Percentiles rank a stretch among this genome's conserved stretches.
phyloP scores from a whole-genome alignment of 176 grass and related monocot genomes.

The Pharus latifolius region DNA sequence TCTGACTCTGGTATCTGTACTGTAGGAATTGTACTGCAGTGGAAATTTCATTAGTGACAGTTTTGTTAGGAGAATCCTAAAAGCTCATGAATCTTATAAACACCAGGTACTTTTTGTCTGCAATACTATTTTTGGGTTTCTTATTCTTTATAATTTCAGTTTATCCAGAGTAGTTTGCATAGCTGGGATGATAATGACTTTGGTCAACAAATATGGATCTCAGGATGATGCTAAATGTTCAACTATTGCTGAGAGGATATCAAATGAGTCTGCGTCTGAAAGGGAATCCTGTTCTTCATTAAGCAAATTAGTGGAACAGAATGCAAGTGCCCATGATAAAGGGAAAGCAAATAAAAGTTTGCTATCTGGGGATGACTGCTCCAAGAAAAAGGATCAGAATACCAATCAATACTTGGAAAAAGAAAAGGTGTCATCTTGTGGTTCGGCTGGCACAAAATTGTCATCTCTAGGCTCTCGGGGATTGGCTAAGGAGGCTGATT shows the following conservation, averaged over 20 bases:
- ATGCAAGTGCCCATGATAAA: slow-evolving; percentile 22
- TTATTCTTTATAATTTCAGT: slow-evolving; percentile 3
- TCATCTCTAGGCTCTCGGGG: slow-evolving; percentile 34
- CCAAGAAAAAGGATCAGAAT: slow-evolving; percentile 37
- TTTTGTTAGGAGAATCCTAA: slow-evolving; percentile 77
- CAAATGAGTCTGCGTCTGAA: slow-evolving; percentile 31
- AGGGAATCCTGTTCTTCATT: slow-evolving; percentile 29
- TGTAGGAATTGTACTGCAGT: slow-evolving; percentile 31
- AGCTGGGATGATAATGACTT: background rate
- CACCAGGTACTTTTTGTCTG: slow-evolving; percentile 37
- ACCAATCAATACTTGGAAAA: slow-evolving; percentile 32
- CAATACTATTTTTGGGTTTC: background rate
- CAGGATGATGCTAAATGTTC: slow-evolving; percentile 26
- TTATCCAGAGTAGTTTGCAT: background rate
- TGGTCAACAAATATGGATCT: slow-evolving; percentile 1
- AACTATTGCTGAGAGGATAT: slow-evolving; percentile 28
- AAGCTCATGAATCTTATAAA: slow-evolving; percentile 41
- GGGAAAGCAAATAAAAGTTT: slow-evolving; percentile 11
- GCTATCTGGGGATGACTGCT: slow-evolving; percentile 1
- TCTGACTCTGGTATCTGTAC: background rate
- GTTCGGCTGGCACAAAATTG: slow-evolving; percentile 53
- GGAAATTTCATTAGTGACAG: slow-evolving; percentile 41
- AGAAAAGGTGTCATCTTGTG: slow-evolving; percentile 80
- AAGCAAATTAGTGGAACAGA: slow-evolving; percentile 24
- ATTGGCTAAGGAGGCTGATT: slow-evolving; percentile 41